phyloP scores from a whole-genome alignment of 78 protist genomes.

The Dictyostelium capitatum region DNA sequence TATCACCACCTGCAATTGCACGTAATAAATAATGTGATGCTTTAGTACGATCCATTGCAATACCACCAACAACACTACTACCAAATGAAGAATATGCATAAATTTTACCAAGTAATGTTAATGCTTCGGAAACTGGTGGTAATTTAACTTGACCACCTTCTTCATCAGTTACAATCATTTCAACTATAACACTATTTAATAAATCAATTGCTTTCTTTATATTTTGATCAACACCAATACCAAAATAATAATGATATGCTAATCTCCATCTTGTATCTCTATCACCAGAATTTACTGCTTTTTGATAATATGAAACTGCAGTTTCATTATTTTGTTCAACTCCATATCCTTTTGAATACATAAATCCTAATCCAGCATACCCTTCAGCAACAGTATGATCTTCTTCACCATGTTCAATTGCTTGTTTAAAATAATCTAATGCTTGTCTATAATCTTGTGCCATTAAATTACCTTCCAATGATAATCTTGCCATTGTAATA shows the following conservation, averaged over 20 bases:
- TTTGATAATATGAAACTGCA: conserved; percentile 63
- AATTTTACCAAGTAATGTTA: conserved; percentile 75
- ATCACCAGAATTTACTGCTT: conserved; percentile 69
- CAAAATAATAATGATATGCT: conserved; percentile 71
- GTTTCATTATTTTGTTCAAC: conserved; percentile 78
- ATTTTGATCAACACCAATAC: conserved; percentile 58
- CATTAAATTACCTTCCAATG: conserved; percentile 74
- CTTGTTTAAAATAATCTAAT: conserved; percentile 48
- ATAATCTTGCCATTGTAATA: conserved; percentile 84
- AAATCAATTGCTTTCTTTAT: conserved; percentile 32
- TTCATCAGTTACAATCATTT: conserved; percentile 57
- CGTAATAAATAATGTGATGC: conserved; percentile 70
- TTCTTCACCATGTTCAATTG: conserved; percentile 47
- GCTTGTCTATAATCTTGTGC: conserved; percentile 80
- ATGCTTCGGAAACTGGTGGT: conserved; percentile 64
- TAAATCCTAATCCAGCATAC: conserved; percentile 79
- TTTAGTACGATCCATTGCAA: conserved; percentile 15
- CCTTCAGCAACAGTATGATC: conserved; percentile 49
- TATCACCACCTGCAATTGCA: conserved; percentile 71
- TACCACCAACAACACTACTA: conserved; percentile 3
- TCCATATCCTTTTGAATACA: conserved; percentile 83
- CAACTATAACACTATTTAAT: not conserved
- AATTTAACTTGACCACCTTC: conserved; percentile 29
- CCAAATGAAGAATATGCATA: not conserved
- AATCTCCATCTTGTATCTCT: conserved; percentile 40